phyloP scores from a whole-genome alignment of 176 grass and related monocot genomes.

The Aegilops tauschii region DNA sequence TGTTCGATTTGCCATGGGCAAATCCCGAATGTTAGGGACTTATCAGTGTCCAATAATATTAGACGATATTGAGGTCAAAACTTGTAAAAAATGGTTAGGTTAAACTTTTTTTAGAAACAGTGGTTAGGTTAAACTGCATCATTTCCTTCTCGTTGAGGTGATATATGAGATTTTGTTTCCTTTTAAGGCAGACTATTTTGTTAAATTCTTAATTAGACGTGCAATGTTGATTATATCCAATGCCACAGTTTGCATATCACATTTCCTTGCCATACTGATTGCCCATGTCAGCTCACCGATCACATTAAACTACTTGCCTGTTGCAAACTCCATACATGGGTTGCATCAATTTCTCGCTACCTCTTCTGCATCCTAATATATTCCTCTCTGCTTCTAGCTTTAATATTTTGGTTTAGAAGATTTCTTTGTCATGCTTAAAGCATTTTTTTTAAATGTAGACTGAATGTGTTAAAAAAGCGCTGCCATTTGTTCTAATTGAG shows the following conservation, averaged over 20 bases:
- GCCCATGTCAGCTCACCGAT: neutral
- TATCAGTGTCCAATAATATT: neutral
- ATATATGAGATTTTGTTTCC: neutral
- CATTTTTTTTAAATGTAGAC: neutral
- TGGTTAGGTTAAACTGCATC: neutral
- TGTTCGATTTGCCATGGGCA: too few relatives aligned
- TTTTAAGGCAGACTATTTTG: constrained; percentile 9
- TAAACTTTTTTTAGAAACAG: neutral
- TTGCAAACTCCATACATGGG: neutral
- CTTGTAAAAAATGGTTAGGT: neutral
- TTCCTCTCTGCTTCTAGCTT: neutral
- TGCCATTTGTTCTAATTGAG: neutral
- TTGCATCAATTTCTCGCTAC: neutral
- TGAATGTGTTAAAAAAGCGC: neutral
- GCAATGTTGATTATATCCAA: neutral
- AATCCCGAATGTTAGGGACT: too few relatives aligned
- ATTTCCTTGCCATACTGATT: neutral
- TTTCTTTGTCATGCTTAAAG: neutral
- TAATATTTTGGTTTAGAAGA: neutral
- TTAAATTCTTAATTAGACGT: neutral
- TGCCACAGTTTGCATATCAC: neutral
- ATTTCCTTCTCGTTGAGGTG: neutral
- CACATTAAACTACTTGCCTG: neutral
- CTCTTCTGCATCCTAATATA: neutral
- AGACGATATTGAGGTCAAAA: neutral